Base-by-base conservation (phyloP, 1,284 basidiomycete genomes). In the Apiotrichum siamense region DNA sequence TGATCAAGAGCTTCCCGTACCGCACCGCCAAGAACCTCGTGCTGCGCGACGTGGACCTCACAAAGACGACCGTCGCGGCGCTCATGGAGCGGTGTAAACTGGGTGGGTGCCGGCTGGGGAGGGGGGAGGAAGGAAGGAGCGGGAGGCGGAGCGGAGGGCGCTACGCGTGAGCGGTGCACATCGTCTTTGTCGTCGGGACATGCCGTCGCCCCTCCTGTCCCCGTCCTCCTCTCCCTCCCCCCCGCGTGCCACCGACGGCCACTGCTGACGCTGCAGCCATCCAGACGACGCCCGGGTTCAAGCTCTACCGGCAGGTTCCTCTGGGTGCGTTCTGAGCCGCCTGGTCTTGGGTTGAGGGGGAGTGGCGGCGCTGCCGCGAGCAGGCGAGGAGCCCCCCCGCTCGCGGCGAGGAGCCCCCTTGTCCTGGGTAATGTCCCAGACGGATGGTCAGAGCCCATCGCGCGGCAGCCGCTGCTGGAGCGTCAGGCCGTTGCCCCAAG, bases 1-100 rank as follows among this genome's bases (percentile, higher is more conserved):
- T 97, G 59, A 90, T 98, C 77, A 98, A 98, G 71, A 91, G 86
- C 36, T 96, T 98, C 70, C 85, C 86, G 66, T 97, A 83, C 70
- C 83, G 94, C 47, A 93, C 91, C 32, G 86, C 91, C 75, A 88
- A 87, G 67, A 86, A 83, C 64, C 80, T 97, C 57, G 85, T 98
- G 31, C 78, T 97, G 42, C 85, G 84, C 61, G 78, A 85, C 58
- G 68, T 96, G 60, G 84, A 98, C 69, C 81, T 96, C 51, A 84
- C 86, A 58, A 78, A 76, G 1, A 84, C 80, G 31, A 92, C 89
- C 0, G 84, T 92, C 9, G 82, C 81, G 3, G 74, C 81, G 57
- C 78, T 98, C 52, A 91, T 92, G 74, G 80, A 86, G 20, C 74
- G 77, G 76, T 79, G 62, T 73, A 83, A 79, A 80, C 86, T 65